phyloP scores from a whole-genome alignment of 1,139 yeast species.

The Diutina sp. region DNA sequence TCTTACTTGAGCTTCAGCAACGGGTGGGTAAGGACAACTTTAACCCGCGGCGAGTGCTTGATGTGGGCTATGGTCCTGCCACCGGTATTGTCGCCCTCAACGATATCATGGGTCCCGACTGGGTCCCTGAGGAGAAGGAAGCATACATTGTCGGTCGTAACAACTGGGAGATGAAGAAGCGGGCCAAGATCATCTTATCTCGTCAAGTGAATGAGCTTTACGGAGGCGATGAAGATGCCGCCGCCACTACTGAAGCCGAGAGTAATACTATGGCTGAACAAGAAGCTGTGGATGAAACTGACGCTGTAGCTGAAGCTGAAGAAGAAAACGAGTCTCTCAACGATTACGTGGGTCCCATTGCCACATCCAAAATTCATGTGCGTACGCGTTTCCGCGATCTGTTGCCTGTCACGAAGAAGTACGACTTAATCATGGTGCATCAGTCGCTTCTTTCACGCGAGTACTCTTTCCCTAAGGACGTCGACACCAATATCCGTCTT shows the following conservation, averaged over 20 bases:
- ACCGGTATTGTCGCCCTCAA: conserved; percentile 84
- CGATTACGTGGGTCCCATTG: conserved; percentile 43
- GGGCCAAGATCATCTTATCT: conserved; percentile 67
- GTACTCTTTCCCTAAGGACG: conserved; percentile 53
- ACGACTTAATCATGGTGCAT: conserved; percentile 77
- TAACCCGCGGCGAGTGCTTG: conserved; percentile 55
- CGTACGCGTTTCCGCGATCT: conserved; percentile 40
- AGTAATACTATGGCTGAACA: conserved; percentile 7
- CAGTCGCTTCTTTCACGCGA: conserved; percentile 61
- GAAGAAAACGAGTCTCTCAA: conserved; percentile 10
- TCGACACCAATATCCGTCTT: conserved; percentile 56
- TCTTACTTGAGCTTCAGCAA: conserved; percentile 51
- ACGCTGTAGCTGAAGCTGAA: background rate
- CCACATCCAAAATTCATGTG: conserved; percentile 39
- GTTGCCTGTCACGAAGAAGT: conserved; percentile 35
- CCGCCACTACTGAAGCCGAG: background rate
- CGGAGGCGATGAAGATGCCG: conserved; percentile 7
- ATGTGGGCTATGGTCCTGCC: conserved; percentile 86
- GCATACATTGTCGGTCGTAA: conserved; percentile 61
- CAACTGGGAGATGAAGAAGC: conserved; percentile 52
- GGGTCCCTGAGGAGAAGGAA: conserved; percentile 55
- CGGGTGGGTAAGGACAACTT: conserved; percentile 35
- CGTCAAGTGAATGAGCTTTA: conserved; percentile 49
- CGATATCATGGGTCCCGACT: conserved; percentile 54
- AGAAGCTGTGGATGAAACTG: no score